phyloP scores from a whole-genome alignment of 257 asterid species.

The Solanum etuberosum region DNA sequence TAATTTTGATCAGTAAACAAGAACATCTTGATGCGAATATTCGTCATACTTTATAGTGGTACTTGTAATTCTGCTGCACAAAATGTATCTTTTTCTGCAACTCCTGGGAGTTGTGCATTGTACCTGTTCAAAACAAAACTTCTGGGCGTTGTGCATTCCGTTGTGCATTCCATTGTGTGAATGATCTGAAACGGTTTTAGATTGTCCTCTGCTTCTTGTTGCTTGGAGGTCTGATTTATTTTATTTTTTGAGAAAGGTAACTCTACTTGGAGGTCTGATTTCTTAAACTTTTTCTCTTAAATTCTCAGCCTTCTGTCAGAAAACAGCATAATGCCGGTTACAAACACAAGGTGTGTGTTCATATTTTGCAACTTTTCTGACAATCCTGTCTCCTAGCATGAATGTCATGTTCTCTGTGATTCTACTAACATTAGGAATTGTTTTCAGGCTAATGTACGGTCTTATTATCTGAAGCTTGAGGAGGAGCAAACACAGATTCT shows the following conservation, averaged over 20 bases:
- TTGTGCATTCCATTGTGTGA: background rate
- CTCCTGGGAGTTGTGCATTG: background rate
- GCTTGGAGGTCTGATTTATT: background rate
- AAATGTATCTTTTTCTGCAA: background rate
- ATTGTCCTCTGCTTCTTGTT: background rate
- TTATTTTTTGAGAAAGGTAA: background rate
- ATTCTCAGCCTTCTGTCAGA: slow-evolving; percentile 55
- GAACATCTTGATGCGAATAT: background rate
- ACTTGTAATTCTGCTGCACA: background rate
- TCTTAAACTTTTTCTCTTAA: background rate
- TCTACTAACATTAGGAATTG: background rate
- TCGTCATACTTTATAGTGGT: background rate
- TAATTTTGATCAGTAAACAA: background rate
- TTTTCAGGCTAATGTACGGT: slow-evolving; percentile 48
- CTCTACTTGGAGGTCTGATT: background rate
- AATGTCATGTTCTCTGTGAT: background rate
- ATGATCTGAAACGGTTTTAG: background rate
- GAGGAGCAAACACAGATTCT: slow-evolving; percentile 54
- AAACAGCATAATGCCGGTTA: slow-evolving; percentile 65
- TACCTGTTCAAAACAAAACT: background rate
- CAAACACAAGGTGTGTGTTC: slow-evolving; percentile 49
- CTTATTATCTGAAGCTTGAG: slow-evolving; percentile 54
- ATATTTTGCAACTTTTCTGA: background rate
- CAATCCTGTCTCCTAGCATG: background rate
- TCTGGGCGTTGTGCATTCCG: background rate